Conservation (phyloP, 306 rosid species). For the Vachellia collinsii region DNA sequence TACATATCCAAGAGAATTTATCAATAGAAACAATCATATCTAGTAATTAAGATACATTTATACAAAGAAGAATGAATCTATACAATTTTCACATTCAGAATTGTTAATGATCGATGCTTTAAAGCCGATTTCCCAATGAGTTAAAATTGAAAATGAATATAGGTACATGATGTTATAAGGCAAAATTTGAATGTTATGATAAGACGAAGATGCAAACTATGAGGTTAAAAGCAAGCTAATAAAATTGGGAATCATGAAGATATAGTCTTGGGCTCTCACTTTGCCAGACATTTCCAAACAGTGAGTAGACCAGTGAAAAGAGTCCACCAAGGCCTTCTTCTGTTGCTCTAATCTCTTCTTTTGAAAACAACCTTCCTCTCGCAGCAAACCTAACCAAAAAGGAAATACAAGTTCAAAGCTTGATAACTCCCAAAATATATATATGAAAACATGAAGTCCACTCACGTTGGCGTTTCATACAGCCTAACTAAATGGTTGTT, state of each 20-base stretch:
- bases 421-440: too few relatives aligned
- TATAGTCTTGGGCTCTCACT: too few relatives aligned
- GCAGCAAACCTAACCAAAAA: conserved; percentile 38
- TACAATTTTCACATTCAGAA: too few relatives aligned
- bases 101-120: too few relatives aligned
- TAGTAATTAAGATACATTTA: too few relatives aligned
- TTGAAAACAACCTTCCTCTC: conserved; percentile 49
- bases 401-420: too few relatives aligned
- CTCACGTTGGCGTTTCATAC: conserved; percentile 59
- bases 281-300: conserved; percentile 38
- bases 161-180: background rate
- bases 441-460: too few relatives aligned
- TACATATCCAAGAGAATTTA: too few relatives aligned
- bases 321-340: conserved; percentile 40
- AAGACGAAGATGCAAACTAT: background rate
- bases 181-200: background rate
- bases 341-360: conserved; percentile 31
- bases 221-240: too few relatives aligned
- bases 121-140: too few relatives aligned
- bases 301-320: conserved; percentile 43
- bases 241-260: conserved; percentile 1
- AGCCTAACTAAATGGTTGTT: conserved; percentile 46
- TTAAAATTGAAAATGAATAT: background rate
- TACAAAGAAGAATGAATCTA: too few relatives aligned
- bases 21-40: too few relatives aligned